Conservation (phyloP, 129 eudicot genomes). For the Pseudognaphalium luteoalbum region DNA sequence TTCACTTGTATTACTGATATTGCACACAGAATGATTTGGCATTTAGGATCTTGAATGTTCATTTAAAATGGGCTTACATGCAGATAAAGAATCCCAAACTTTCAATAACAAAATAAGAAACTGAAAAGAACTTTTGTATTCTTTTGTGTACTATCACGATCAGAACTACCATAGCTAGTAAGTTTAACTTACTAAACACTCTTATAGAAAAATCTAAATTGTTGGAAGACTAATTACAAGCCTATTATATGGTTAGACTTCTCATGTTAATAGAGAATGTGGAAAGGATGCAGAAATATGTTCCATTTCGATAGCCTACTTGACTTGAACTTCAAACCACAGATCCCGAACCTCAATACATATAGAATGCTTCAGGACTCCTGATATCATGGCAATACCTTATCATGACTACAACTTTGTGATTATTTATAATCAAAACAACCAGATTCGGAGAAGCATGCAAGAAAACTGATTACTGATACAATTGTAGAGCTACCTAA, state of each 20-base stretch:
- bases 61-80: neutral
- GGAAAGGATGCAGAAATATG: too few relatives aligned
- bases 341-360: too few relatives aligned
- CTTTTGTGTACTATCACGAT: neutral
- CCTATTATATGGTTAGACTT: too few relatives aligned
- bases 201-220: too few relatives aligned
- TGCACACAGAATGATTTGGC: neutral
- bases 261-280: too few relatives aligned
- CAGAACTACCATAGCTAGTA: neutral
- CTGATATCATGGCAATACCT: neutral
- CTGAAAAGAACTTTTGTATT: neutral
- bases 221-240: too few relatives aligned
- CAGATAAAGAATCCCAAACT: neutral
- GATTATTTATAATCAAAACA: neutral
- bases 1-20: neutral
- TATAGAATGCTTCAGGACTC: too few relatives aligned
- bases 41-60: conserved; percentile 3
- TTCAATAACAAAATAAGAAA: neutral
- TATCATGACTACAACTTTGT: neutral
- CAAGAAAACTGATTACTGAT: neutral
- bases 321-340: too few relatives aligned
- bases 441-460: neutral
- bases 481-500: neutral
- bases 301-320: too few relatives aligned
- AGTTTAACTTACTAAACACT: too few relatives aligned